Conservation (phyloP, 164 flowering plant genomes). For the Echeveria elegans region DNA sequence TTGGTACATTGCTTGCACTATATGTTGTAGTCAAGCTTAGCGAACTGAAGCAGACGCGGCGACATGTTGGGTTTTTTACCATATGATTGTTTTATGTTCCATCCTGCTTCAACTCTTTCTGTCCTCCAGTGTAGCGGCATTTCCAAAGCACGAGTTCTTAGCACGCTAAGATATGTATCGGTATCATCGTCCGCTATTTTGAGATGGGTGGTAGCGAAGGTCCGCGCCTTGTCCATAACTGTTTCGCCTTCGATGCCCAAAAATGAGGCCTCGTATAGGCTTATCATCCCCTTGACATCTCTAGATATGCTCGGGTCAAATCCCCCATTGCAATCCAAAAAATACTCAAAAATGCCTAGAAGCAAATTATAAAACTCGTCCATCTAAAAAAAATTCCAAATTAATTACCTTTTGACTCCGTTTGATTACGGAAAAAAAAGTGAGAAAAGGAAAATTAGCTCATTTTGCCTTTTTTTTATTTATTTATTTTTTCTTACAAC, state of each 20-base stretch:
- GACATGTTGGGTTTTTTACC: slow-evolving; percentile 8
- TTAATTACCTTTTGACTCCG: no score
- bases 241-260: slow-evolving; percentile 12
- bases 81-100: slow-evolving; percentile 26
- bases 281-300: slow-evolving; percentile 14
- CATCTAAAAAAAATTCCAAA: no score
- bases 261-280: slow-evolving; percentile 26
- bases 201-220: slow-evolving; percentile 18
- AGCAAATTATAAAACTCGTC: no score
- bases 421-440: no score
- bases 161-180: not conserved
- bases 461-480: no score
- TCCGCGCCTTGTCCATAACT: slow-evolving; percentile 16
- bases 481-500: no score
- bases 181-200: not conserved
- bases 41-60: slow-evolving; percentile 21
- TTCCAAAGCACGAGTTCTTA: slow-evolving; percentile 25
- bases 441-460: no score
- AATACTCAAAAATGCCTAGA: no score
- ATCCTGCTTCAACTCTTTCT: slow-evolving; percentile 22
- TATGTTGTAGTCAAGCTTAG: slow-evolving; percentile 27
- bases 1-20: slow-evolving; percentile 24
- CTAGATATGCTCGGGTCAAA: no score
- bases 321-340: no score
- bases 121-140: slow-evolving; percentile 27